Evolutionary conservation across 2,329 filamentous ascomycete species (phyloP), one percentile per base, ranked within the genome.

Genomic region (Diaporthe amygdali): DNA sequence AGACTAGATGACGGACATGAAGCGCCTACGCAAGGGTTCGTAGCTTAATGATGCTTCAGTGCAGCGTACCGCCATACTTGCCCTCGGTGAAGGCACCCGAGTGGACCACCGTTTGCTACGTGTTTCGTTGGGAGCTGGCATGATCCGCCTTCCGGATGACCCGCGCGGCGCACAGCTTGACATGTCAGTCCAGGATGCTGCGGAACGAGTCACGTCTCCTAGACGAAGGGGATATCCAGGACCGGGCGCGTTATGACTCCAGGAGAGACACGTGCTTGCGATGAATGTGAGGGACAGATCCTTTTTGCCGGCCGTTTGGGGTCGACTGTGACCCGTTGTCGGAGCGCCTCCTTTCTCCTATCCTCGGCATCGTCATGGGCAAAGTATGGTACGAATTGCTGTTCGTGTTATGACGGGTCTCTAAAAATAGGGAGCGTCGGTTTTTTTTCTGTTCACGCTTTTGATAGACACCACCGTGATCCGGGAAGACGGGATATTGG

Each of bases 251-350:
- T 27, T 34, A 30, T 12, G n/a, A 32, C n/a, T 27, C 41, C 41
- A 41, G 34, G 25, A 12, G 27, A 47, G 27, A 63, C 56, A 47
- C 56, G 56, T 47, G 56, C 56, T 12, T 63, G 51, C n/a, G 5
- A n/a, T 34, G 39, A n/a, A n/a, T n/a, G 41, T 14, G 2, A 10
- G 44, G 44, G 30, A 34, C 5, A 8, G 30, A 54, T 47, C 10
- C 17, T 30, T 22, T 34, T 64, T 15, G 55, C 8, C 8, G 37
- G n/a, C 14, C 25, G 32, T 10, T 37, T 34, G 59, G 30, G 56
- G 59, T 64, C 37, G 59, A 64, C 59, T 49, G 59, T 64, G 59
- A 34, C 59, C 59, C 59, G 59, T 64, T 64, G 12, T 37, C 59
- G 44, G 59, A 20, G 30, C 8, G 2, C 32, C 30, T 25, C n/a